phyloP scores from a whole-genome alignment of 176 grass and related monocot species.

The Poa annua region DNA sequence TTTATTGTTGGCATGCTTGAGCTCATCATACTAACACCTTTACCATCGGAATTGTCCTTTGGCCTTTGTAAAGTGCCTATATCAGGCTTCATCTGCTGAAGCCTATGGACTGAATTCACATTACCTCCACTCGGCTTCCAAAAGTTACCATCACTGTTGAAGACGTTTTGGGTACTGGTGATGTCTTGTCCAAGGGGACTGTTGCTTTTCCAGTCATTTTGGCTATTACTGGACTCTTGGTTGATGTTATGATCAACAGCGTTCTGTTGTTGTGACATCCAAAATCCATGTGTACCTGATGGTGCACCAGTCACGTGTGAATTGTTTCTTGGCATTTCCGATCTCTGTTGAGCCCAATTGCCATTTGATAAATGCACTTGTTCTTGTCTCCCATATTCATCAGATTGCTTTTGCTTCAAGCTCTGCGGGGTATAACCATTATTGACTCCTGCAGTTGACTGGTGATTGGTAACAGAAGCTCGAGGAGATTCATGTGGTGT shows the following conservation, averaged over 20 bases:
- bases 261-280: slow-evolving; percentile 78
- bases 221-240: slow-evolving; percentile 62
- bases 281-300: slow-evolving; percentile 58
- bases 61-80: slow-evolving; percentile 37
- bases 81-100: slow-evolving; percentile 62
- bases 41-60: slow-evolving; percentile 52
- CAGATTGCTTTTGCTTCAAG: slow-evolving; percentile 65
- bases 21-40: slow-evolving; percentile 43
- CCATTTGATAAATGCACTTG: slow-evolving; percentile 58
- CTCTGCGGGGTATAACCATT: slow-evolving; percentile 55
- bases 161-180: slow-evolving; percentile 51
- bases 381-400: slow-evolving; percentile 60
- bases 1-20: slow-evolving; percentile 51
- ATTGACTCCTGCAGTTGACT: slow-evolving; percentile 53
- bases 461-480: slow-evolving; percentile 47
- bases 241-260: slow-evolving; percentile 50
- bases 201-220: slow-evolving; percentile 74
- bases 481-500: slow-evolving; percentile 42
- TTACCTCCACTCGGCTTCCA: slow-evolving; percentile 57
- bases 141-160: slow-evolving; percentile 50
- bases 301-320: slow-evolving; percentile 43
- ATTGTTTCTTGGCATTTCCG: slow-evolving; percentile 60
- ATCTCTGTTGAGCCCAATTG: slow-evolving; percentile 56
- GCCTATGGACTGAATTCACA: slow-evolving; percentile 49
- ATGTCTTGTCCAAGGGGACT: slow-evolving; percentile 51